Evolutionary conservation across 352 stramenopile genomes (phyloP), one percentile per base, ranked within the genome.

Genomic region (Phytophthora ohioensis): DNA sequence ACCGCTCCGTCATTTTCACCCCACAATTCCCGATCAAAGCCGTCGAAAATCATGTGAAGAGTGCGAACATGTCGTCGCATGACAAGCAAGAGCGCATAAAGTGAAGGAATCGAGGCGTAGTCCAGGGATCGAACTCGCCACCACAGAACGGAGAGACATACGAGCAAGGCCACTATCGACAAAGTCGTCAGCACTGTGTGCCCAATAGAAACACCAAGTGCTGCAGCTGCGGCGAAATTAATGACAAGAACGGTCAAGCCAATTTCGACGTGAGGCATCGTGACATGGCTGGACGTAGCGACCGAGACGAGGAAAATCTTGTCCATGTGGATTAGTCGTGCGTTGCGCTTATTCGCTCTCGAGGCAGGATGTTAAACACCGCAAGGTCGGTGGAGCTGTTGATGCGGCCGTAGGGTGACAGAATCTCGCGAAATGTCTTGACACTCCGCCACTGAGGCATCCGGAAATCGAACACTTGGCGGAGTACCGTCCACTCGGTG

Each of bases 1-100:
- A 94, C 87, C 1, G 72, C 78, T 10, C 87, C 85, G 39, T 94
- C 85, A 53, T 93, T 93, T 49, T 86, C 80, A 31, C 78, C 49
- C 87, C 87, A 93, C 13, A 84, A 32, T 12, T 79, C 71, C 1
- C 60, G 57, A 31, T 92, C 76, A 59, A 91, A 90, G 12, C 79
- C 80, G 32, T 91, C 78, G 67, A 91, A 91, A 49, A 92, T 80
- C 57, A 73, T 57, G 15, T 80, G 72, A 1, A 93, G 64, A 8
- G 62, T 73, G 8, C 77, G 69, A 38, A 79, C 76, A 11, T 80
- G 72, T 6, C 71, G 79, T 5, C 65, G 68, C 69, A 93, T 87
- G 42, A 91, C 48, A 51, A 76, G 73, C 63, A 73, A 73, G 17
- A 90, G 64, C 5, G 57, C 55, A 21, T 75, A 85, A 9, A 94